A percentile compares a stretch with the other conserved stretches of the same genome.
These are phyloP conservation scores for Claviceps pusilla DNA, from an alignment of 2,329 filamentous ascomycete species.

Conservation along the genomic window DNA sequence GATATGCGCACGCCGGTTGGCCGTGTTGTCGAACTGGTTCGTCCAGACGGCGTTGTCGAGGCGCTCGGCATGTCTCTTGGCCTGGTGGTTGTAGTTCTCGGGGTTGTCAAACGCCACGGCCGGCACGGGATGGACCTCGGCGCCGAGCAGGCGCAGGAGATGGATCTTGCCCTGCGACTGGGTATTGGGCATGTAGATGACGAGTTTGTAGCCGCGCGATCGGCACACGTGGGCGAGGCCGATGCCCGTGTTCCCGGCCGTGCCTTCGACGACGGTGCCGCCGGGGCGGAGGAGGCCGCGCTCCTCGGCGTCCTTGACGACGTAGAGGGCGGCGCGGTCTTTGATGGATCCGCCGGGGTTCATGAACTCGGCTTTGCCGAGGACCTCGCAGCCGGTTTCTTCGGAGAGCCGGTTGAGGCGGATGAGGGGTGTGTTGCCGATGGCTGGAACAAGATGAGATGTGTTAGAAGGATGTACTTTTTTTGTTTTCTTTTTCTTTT, in stretches of 20 bases:
- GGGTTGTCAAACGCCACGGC: constrained; percentile 92
- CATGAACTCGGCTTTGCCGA: constrained; percentile 97
- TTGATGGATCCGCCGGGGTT: constrained; percentile 95
- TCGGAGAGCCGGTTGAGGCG: constrained; percentile 75
- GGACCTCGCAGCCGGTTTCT: constrained; percentile 81
- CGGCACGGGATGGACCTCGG: constrained; percentile 89
- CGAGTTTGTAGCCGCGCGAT: constrained; percentile 78
- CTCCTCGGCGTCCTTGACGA: constrained; percentile 87
- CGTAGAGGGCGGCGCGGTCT: constrained; percentile 86
- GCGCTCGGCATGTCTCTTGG: constrained; percentile 70
- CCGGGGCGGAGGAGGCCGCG: constrained; percentile 66
- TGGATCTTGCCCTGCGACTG: constrained; percentile 98
- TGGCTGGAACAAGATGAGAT: constrained; percentile 40
- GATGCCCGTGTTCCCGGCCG: constrained; percentile 94
- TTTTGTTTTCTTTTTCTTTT: background rate
- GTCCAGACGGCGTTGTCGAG: constrained; percentile 92
- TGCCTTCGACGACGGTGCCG: constrained; percentile 92
- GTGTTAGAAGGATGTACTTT: background rate
- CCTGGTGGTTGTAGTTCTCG: constrained; percentile 96
- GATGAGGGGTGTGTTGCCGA: constrained; percentile 93
- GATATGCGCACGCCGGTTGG: constrained; percentile 85
- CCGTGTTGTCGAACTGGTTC: constrained; percentile 95
- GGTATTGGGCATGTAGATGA: constrained; percentile 99
- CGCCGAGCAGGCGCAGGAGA: constrained; percentile 74
- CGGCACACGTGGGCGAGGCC: constrained; percentile 93